Percentiles rank a stretch among this genome's conserved stretches.
These are phyloP conservation scores for Tricladium varicosporioides DNA, from an alignment of 2,329 filamentous ascomycete genomes.

Conservation along the genomic window DNA sequence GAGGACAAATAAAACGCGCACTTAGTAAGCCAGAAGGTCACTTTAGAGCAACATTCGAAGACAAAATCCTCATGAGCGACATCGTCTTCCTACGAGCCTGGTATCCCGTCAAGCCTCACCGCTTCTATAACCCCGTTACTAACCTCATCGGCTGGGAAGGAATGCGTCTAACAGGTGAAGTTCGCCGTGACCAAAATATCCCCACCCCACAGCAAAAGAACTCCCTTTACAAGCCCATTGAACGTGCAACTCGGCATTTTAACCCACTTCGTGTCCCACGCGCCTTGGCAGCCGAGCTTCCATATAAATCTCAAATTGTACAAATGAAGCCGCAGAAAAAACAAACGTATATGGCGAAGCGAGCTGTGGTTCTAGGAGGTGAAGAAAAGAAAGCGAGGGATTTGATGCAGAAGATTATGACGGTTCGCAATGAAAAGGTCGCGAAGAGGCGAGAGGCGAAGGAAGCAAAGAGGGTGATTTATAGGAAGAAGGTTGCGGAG, in stretches of 20 bases:
- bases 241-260: slow-evolving; percentile 70
- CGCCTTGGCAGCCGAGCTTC: slow-evolving; percentile 77
- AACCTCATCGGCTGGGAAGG: slow-evolving; percentile 88
- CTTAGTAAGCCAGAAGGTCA: slow-evolving; percentile 90
- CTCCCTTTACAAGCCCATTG: slow-evolving; percentile 74
- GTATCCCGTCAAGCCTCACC: slow-evolving; percentile 92
- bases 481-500: slow-evolving; percentile 79
- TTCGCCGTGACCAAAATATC: slow-evolving; percentile 74
- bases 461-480: slow-evolving; percentile 78
- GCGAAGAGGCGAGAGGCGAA: slow-evolving; percentile 82
- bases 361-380: slow-evolving; percentile 79
- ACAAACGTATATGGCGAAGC: slow-evolving; percentile 90
- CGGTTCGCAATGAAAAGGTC: slow-evolving; percentile 84
- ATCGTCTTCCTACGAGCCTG: slow-evolving; percentile 95
- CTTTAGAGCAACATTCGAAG: slow-evolving; percentile 96
- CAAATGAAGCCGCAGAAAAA: slow-evolving; percentile 76
- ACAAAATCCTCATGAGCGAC: slow-evolving; percentile 96
- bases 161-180: slow-evolving; percentile 92
- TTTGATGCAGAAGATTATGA: slow-evolving; percentile 89
- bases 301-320: slow-evolving; percentile 89
- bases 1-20: slow-evolving; percentile 96
- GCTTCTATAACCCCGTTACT: slow-evolving; percentile 95
- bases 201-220: slow-evolving; percentile 79
- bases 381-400: slow-evolving; percentile 89
- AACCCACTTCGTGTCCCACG: slow-evolving; percentile 72